Percentiles rank a stretch among this genome's conserved stretches.
Conservation (phyloP, 2,329 filamentous ascomycete genomes). For the Penicillium brasilianum region DNA sequence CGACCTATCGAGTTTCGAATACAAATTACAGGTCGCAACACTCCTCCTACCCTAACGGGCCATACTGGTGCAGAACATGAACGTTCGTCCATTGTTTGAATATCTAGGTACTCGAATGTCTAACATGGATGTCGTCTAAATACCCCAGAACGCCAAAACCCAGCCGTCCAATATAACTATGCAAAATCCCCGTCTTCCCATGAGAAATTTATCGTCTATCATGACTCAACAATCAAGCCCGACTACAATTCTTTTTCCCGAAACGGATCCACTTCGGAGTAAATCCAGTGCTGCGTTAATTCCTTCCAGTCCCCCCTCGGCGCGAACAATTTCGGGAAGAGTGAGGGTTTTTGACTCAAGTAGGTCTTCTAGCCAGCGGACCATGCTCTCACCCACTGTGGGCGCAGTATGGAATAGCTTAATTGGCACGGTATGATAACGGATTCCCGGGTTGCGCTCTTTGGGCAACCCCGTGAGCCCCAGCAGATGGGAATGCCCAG, state of each 20-base stretch:
- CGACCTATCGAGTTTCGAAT: too few species aligned
- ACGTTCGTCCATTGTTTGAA: constrained; percentile 2
- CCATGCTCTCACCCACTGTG: constrained; percentile 65
- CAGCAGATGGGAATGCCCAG: constrained; percentile 61
- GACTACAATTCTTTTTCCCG: constrained; percentile 72
- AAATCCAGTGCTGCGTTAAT: constrained; percentile 72
- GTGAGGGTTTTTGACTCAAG: constrained; percentile 59
- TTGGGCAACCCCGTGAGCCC: constrained; percentile 73
- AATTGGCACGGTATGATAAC: constrained; percentile 71
- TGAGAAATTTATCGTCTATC: not conserved
- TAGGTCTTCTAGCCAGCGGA: constrained; percentile 70
- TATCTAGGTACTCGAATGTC: constrained; percentile 6
- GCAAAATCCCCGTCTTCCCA: not conserved
- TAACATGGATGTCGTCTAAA: not conserved
- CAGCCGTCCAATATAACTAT: not conserved
- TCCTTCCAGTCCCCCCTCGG: constrained; percentile 65
- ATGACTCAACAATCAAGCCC: constrained; percentile 24
- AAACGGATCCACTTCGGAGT: constrained; percentile 68
- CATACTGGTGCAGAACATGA: too few species aligned
- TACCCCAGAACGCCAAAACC: constrained; percentile 12
- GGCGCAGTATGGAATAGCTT: constrained; percentile 75
- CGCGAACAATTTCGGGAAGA: constrained; percentile 69
- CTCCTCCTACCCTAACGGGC: too few species aligned
- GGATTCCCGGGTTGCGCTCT: constrained; percentile 50
- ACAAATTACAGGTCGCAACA: too few species aligned